Conservation (phyloP, 257 asterid genomes). For the Petunia axillaris region DNA sequence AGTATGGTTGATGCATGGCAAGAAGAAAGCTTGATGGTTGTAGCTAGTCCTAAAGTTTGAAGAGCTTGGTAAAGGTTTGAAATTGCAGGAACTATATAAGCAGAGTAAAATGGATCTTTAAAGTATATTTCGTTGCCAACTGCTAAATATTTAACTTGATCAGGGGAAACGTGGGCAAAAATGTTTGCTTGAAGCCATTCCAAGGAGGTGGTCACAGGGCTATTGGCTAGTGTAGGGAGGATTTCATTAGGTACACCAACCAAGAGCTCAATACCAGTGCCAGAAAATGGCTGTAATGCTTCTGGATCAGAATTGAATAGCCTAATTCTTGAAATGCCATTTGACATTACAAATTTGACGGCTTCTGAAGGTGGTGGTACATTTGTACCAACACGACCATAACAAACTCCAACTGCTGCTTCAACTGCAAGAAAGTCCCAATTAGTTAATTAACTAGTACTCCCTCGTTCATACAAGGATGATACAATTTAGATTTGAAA, state of each 20-base stretch:
- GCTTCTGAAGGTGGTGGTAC: constrained; percentile 54
- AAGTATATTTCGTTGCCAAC: constrained; percentile 66
- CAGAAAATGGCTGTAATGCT: constrained; percentile 53
- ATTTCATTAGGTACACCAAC: constrained; percentile 74
- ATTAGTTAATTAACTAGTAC: no score
- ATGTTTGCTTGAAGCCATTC: constrained; percentile 62
- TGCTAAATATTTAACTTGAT: constrained; percentile 57
- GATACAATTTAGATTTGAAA: no score
- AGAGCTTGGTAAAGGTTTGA: constrained; percentile 55
- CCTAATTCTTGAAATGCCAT: constrained; percentile 51
- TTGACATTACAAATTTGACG: constrained; percentile 50
- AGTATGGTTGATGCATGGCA: constrained; percentile 59
- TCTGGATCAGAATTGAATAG: constrained; percentile 62
- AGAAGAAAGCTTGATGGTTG: constrained; percentile 54
- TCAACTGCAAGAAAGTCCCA: constrained; percentile 36
- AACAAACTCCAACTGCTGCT: constrained; percentile 74
- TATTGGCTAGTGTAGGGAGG: constrained; percentile 65
- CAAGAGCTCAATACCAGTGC: constrained; percentile 55
- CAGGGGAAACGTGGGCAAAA: constrained; percentile 47
- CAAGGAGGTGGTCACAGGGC: constrained; percentile 37
- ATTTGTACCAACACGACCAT: constrained; percentile 59
- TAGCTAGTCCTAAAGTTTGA: constrained; percentile 45
- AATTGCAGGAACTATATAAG: constrained; percentile 55
- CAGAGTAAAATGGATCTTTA: constrained; percentile 57
- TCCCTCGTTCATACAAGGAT: no score